A percentile compares a stretch with the other conserved stretches of the same genome.
Conservation (phyloP, 768 basidiomycete genomes). For the Pisolithus sp. region DNA sequence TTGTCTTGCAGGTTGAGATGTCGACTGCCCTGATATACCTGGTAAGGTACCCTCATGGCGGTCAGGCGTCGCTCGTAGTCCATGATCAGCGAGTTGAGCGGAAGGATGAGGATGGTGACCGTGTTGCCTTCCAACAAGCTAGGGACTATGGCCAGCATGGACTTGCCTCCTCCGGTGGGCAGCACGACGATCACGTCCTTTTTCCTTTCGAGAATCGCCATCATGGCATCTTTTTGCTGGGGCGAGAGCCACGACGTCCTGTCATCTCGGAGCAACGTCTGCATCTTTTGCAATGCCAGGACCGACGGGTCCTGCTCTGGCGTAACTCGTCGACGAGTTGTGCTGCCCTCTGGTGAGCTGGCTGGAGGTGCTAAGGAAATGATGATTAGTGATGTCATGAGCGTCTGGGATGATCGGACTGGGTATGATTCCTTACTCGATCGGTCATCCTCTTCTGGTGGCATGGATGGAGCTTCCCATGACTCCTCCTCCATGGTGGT, state of each 20-base stretch:
- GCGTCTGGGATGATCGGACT: too few relatives aligned
- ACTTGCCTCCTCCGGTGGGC: conserved; percentile 23
- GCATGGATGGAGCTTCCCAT: too few relatives aligned
- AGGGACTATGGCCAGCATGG: conserved; percentile 18
- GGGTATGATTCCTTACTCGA: too few relatives aligned
- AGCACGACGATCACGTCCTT: conserved; percentile 18
- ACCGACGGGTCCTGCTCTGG: neutral
- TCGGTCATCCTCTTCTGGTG: too few relatives aligned
- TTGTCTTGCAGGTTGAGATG: neutral
- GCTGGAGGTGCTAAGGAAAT: too few relatives aligned
- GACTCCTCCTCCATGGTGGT: neutral
- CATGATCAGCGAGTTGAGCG: conserved; percentile 14
- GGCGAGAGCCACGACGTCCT: conserved; percentile 6
- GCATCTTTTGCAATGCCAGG: too few relatives aligned
- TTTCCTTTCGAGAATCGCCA: neutral
- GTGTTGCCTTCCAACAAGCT: conserved; percentile 5
- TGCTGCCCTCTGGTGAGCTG: too few relatives aligned
- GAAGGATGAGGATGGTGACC: conserved; percentile 15
- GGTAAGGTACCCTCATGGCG: conserved; percentile 7
- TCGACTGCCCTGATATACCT: neutral
- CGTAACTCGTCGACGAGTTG: neutral
- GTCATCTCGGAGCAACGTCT: too few relatives aligned
- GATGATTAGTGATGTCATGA: too few relatives aligned
- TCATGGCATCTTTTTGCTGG: conserved; percentile 14
- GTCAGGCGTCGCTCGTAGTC: conserved; percentile 17